Conservation (phyloP, 2,329 filamentous ascomycete species). For the Dactylellina cionopaga region DNA sequence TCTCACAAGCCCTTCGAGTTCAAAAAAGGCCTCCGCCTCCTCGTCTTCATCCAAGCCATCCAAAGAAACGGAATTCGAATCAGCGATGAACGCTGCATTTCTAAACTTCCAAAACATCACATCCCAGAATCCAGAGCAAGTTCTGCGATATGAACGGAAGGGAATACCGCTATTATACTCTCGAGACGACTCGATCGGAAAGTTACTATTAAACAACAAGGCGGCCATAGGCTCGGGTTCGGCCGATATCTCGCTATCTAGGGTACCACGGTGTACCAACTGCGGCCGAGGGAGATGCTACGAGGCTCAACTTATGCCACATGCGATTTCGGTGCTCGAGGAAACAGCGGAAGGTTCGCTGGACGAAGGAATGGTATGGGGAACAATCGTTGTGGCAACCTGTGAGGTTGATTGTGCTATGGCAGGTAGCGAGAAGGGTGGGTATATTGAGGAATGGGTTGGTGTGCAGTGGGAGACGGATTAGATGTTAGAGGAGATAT, state of each 20-base stretch:
- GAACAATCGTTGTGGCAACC: conserved; percentile 86
- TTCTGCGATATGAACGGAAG: conserved; percentile 80
- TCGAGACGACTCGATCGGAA: conserved; percentile 77
- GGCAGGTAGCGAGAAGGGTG: conserved; percentile 70
- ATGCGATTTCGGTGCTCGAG: conserved; percentile 89
- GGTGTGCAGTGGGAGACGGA: conserved; percentile 90
- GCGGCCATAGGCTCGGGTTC: conserved; percentile 57
- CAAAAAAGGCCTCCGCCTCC: conserved; percentile 56
- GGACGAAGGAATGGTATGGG: conserved; percentile 95
- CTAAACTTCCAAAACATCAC: conserved; percentile 82
- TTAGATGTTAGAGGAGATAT: conserved; percentile 11
- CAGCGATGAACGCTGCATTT: conserved; percentile 77
- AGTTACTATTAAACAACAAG: conserved; percentile 65
- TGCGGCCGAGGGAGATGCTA: conserved; percentile 82
- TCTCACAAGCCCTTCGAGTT: conserved; percentile 56
- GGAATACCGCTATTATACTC: conserved; percentile 82
- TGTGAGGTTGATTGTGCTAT: conserved; percentile 81
- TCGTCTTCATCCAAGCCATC: conserved; percentile 68
- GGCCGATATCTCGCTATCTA: conserved; percentile 58
- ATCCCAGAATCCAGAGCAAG: conserved; percentile 82
- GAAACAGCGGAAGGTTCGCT: conserved; percentile 73
- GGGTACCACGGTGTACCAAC: conserved; percentile 78
- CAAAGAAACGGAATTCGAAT: conserved; percentile 75
- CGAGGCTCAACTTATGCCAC: conserved; percentile 90
- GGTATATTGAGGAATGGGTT: conserved; percentile 94